These are phyloP conservation scores for Fagopyrum esculentum DNA, from an alignment of 148 eudicot species.

Conservation along the genomic window DNA sequence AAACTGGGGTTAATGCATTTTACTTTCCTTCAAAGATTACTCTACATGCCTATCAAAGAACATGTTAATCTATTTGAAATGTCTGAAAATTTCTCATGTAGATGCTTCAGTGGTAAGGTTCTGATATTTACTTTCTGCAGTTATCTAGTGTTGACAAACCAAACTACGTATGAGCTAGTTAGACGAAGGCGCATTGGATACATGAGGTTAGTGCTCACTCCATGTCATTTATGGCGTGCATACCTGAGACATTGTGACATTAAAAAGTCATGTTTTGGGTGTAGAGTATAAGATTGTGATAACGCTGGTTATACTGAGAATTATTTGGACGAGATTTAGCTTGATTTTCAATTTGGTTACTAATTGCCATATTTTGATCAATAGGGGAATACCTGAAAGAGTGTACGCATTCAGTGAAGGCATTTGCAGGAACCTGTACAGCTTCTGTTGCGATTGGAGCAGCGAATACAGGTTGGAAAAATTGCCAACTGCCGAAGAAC, in stretches of 20 bases:
- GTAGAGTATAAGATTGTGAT: too few relatives aligned
- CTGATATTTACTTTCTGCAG: background rate
- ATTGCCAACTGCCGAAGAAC: constrained; percentile 64
- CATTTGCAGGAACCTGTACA: constrained; percentile 57
- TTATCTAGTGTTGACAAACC: constrained; percentile 7
- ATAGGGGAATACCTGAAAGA: constrained; percentile 77
- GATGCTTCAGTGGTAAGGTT: background rate
- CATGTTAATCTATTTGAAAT: background rate
- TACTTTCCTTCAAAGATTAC: too few relatives aligned
- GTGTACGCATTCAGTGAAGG: constrained; percentile 90
- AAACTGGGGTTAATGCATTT: too few relatives aligned
- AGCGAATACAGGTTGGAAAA: constrained; percentile 52
- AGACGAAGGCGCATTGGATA: constrained; percentile 10
- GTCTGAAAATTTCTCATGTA: too few relatives aligned
- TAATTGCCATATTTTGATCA: constrained; percentile 16
- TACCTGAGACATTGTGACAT: too few relatives aligned
- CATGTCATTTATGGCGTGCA: background rate
- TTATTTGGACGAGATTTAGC: background rate
- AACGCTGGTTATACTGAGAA: too few relatives aligned
- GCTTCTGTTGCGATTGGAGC: constrained; percentile 57
- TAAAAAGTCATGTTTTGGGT: too few relatives aligned
- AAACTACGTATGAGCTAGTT: constrained; percentile 7
- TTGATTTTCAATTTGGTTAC: background rate
- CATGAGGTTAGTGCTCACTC: constrained; percentile 2
- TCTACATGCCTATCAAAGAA: background rate